Conservation (phyloP, 2,329 filamentous ascomycete genomes). For the Colletotrichum sp. region DNA sequence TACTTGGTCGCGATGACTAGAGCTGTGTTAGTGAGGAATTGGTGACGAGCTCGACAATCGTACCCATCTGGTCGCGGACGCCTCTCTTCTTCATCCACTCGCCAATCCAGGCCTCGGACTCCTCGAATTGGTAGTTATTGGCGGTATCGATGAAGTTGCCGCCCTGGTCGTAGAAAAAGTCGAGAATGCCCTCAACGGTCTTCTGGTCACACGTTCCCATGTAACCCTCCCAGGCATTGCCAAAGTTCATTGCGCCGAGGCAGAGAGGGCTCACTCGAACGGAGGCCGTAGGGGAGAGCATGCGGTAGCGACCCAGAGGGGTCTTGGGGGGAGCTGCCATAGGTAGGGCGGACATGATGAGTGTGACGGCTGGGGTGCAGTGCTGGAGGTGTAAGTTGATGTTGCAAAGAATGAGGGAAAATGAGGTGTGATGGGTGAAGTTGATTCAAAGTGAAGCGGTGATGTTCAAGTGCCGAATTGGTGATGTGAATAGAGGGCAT, state of each 20-base stretch:
- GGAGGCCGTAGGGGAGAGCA: slow-evolving; percentile 69
- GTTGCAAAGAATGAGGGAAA: not conserved
- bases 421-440: not conserved
- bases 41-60: slow-evolving; percentile 21
- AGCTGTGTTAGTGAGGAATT: not conserved
- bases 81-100: slow-evolving; percentile 72
- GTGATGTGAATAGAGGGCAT: not conserved
- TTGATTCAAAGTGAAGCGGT: not conserved
- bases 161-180: slow-evolving; percentile 66
- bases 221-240: slow-evolving; percentile 57
- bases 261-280: slow-evolving; percentile 72
- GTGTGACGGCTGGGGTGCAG: not conserved
- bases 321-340: slow-evolving; percentile 58
- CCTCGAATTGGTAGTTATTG: slow-evolving; percentile 69
- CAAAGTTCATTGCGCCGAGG: slow-evolving; percentile 71
- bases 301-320: slow-evolving; percentile 67
- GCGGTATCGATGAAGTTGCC: slow-evolving; percentile 79
- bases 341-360: slow-evolving; percentile 35
- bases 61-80: slow-evolving; percentile 69
- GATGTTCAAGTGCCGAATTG: not conserved
- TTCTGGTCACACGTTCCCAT: slow-evolving; percentile 72
- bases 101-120: slow-evolving; percentile 71
- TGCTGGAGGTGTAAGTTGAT: not conserved
- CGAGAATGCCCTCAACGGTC: slow-evolving; percentile 66
- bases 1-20: slow-evolving; percentile 73